Evolutionary conservation across 345 rosid species (phyloP).

Genomic region (Eucalyptus pumila): DNA sequence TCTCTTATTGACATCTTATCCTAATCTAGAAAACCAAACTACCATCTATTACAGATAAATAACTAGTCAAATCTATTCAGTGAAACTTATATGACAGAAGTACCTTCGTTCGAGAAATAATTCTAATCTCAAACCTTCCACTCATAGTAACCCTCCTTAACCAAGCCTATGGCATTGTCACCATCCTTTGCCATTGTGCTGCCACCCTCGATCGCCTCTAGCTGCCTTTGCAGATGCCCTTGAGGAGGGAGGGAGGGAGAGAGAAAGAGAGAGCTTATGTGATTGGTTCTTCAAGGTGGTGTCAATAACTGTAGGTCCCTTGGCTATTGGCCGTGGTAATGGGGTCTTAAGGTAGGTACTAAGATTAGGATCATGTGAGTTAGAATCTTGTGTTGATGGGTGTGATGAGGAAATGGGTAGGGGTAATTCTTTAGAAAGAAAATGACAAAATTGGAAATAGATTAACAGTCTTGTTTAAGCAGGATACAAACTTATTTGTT

Average conservation of each 20-base stretch:
- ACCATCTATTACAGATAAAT: background rate
- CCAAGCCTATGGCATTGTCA: background rate
- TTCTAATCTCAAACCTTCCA: background rate
- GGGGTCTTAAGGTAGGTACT: background rate
- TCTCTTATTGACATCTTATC: background rate
- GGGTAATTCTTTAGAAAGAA: background rate
- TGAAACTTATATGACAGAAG: too few species aligned
- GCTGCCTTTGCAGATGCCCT: background rate
- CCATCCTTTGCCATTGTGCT: background rate
- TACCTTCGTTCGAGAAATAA: accelerated
- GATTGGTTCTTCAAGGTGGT: background rate
- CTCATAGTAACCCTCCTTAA: background rate
- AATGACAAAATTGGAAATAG: background rate
- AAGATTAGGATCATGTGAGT: background rate
- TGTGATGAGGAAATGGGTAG: background rate
- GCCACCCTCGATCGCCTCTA: background rate
- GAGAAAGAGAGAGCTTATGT: background rate
- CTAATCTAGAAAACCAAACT: background rate
- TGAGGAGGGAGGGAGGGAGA: background rate
- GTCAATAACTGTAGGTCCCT: background rate
- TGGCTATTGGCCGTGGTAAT: accelerated
- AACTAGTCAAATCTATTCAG: background rate
- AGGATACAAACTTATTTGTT: background rate
- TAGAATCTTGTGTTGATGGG: background rate
- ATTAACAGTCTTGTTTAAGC: background rate